Evolutionary conservation across 1,284 basidiomycete species (phyloP).

Genomic region (Amylostereum areolatum): DNA sequence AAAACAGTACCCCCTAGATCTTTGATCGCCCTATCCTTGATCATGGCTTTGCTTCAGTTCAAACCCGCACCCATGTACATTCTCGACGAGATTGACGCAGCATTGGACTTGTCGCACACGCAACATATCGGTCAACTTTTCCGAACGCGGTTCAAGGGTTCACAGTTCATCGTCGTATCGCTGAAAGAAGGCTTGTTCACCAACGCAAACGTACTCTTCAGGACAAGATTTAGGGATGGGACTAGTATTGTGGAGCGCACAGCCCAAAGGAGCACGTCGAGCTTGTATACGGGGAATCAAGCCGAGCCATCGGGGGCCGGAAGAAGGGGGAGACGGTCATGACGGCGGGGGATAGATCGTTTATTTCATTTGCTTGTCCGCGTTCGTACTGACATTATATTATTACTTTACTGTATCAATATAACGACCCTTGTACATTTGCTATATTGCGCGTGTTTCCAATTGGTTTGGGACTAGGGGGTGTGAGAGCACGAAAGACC

Average conservation of each 20-base stretch:
- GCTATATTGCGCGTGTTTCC: too few relatives aligned
- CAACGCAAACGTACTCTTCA: slow-evolving; percentile 96
- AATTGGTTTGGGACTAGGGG: too few relatives aligned
- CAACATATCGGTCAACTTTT: slow-evolving; percentile 97
- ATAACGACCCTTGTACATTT: too few relatives aligned
- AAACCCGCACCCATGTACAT: slow-evolving; percentile 99
- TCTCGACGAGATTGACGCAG: slow-evolving; percentile 97
- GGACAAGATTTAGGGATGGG: slow-evolving; percentile 87
- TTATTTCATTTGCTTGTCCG: too few relatives aligned
- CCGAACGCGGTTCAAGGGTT: slow-evolving; percentile 94
- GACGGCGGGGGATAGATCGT: too few relatives aligned
- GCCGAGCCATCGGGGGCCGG: slow-evolving; percentile 7
- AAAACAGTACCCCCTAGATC: slow-evolving; percentile 49
- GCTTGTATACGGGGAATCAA: slow-evolving; percentile 26
- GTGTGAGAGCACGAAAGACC: too few relatives aligned
- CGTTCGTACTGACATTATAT: too few relatives aligned
- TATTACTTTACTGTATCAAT: too few relatives aligned
- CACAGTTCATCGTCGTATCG: slow-evolving; percentile 97
- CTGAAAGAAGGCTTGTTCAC: slow-evolving; percentile 97
- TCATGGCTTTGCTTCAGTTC: slow-evolving; percentile 98
- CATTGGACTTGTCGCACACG: slow-evolving; percentile 93
- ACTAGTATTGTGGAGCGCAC: slow-evolving; percentile 87
- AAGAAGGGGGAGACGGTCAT: too few relatives aligned
- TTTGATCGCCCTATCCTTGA: slow-evolving; percentile 92
- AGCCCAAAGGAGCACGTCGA: slow-evolving; percentile 48